Conservation (phyloP, 441 rosid species). For the Iberis amara region DNA sequence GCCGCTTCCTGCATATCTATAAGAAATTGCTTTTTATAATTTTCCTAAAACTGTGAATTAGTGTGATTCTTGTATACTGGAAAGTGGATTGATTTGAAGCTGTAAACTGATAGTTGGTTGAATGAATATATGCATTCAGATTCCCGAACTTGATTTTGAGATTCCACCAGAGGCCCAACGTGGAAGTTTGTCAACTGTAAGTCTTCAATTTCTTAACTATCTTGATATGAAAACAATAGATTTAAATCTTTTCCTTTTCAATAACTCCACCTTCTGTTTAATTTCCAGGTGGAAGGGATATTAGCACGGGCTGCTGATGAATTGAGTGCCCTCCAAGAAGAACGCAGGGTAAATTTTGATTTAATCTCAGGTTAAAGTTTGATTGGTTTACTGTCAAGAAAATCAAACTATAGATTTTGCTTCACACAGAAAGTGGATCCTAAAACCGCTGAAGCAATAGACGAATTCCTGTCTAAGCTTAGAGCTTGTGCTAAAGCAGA, state of each 20-base stretch:
- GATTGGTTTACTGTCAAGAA: neutral
- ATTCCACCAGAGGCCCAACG: conserved; percentile 95
- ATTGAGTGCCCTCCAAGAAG: conserved; percentile 82
- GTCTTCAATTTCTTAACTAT: conserved; percentile 22
- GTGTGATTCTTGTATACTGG: too few species aligned
- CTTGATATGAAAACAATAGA: neutral
- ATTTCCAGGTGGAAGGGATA: conserved; percentile 73
- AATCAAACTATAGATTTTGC: conserved; percentile 11
- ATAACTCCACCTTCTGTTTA: neutral
- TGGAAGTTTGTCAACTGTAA: conserved; percentile 90
- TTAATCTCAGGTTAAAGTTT: neutral
- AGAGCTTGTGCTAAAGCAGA: conserved; percentile 71
- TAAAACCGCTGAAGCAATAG: conserved; percentile 85
- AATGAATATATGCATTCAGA: conserved; percentile 39
- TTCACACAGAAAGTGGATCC: conserved; percentile 73
- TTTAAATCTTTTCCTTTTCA: too few species aligned
- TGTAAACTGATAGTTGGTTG: conserved; percentile 9
- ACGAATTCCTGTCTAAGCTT: conserved; percentile 67
- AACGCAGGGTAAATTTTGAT: conserved; percentile 56
- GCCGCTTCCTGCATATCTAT: neutral
- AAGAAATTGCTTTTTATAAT: neutral
- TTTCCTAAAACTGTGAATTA: conserved; percentile 9
- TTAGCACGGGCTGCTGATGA: conserved; percentile 74
- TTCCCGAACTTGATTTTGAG: conserved; percentile 92
- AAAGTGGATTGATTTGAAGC: too few species aligned